Base-by-base conservation (phyloP, 345 rosid genomes). In the Eucalyptus microcorys region DNA sequence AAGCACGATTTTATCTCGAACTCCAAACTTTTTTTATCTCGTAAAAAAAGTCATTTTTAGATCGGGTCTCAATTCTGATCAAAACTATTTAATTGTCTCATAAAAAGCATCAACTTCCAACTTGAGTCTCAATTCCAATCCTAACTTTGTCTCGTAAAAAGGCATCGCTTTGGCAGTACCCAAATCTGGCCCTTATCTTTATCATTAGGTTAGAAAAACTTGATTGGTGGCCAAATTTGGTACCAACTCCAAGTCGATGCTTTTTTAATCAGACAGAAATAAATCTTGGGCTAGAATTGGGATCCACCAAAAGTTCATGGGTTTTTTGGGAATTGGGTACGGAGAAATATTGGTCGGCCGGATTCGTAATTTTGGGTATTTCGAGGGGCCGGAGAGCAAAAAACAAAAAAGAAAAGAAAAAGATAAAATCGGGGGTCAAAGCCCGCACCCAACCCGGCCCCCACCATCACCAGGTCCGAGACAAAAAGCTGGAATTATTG, bases 51-150 rank as follows among this genome's bases (percentile, higher is more conserved):
- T 52, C 24, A 19, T 19, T 52, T 52, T 52, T 7, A 52, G 22
- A 52, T 19, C 4, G 1, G 4, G 0, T 7, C 24, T 19, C 10
- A 7, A 52, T 52, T 19, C 1, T 52, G 1, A 52, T 52, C 24
- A 52, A 52, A 52, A 19, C 4, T 52, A 19, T 52, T 10, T 19
- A 19, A 21, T 52, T 7, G 1, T 19, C 55, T 52, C 22, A 7
- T 52, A 3, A 19, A 19, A 19, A 52, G 3, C 3, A 52, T 52
- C 57, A 19, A 19, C 26, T 7, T 52, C 57, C 57, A 1, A 2
- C 57, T 52, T 52, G 2, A 19, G 0, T 8, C 57, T 19, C 24
- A 52, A 3, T 52, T 52, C 10, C 2, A 52, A 7, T 3, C 57
- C 57, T 19, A 52, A 21, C 24, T 19, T 34, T 8, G 9, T 15